These are phyloP conservation scores for Malus orientalis DNA, from an alignment of 306 rosid species.

Conservation along the genomic window DNA sequence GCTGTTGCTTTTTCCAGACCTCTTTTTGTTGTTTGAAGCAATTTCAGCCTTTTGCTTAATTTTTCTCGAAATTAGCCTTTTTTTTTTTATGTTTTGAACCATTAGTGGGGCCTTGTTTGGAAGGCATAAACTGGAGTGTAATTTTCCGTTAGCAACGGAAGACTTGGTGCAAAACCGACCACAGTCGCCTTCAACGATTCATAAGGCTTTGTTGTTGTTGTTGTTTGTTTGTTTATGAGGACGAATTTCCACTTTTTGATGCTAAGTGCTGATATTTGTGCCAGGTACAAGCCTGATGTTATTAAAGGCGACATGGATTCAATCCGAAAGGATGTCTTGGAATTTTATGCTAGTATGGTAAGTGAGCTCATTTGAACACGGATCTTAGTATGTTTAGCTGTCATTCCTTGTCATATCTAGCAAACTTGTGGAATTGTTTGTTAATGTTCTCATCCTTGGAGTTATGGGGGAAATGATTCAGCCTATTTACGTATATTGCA, in stretches of 20 bases:
- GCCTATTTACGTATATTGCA: background rate
- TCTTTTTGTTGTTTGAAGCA: background rate
- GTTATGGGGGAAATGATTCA: background rate
- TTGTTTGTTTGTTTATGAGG: background rate
- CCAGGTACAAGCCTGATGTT: slow-evolving; percentile 84
- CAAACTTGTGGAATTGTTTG: slow-evolving; percentile 1
- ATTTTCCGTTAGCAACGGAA: too few relatives aligned
- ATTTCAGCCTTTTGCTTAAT: background rate
- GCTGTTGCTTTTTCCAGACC: background rate
- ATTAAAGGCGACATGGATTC: slow-evolving; percentile 97
- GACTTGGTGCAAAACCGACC: too few relatives aligned
- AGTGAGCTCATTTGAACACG: background rate
- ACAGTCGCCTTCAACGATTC: too few relatives aligned
- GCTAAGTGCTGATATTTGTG: slow-evolving; percentile 11
- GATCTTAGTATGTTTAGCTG: background rate
- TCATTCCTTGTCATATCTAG: background rate
- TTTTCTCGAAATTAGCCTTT: background rate
- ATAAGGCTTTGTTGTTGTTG: too few relatives aligned
- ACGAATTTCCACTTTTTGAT: background rate
- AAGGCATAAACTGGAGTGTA: background rate
- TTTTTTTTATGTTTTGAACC: background rate
- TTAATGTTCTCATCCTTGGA: background rate
- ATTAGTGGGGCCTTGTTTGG: background rate
- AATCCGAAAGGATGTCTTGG: slow-evolving; percentile 64
- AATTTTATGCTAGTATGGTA: slow-evolving; percentile 58